Base-by-base conservation (phyloP, 768 basidiomycete species). In the Coprinopsis marcescibilis region DNA sequence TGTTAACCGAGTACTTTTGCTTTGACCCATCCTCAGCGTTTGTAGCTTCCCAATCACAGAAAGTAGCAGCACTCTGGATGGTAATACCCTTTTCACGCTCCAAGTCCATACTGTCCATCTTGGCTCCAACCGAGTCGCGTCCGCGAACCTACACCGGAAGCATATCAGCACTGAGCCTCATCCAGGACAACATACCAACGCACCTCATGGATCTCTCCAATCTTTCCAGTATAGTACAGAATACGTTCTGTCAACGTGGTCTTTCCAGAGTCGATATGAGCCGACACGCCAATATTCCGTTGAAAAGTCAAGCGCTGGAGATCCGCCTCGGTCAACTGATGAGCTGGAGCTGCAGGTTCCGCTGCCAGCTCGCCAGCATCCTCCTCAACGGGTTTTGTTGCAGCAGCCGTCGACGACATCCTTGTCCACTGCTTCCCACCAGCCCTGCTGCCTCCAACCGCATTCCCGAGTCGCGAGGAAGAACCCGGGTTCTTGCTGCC, bases 91-190 rank as follows among this genome's bases (percentile, higher is more conserved):
- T 98, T 67, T 98, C 96, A 38, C 95, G 76, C 64, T 99, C 96
- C 3, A 99, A 73, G 52, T 99, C 96, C 96, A 99, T 99, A 56
- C 86, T 90, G 65, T 99, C 96, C 96, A 99, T 99, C 73, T 99
- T 99, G 6, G 96, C 96, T 43, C 96, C 96, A 15, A 98, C 93
- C 23, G 85, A 83, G 64, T 99, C 96, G 45, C 88, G 78, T 35
- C 96, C 96, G 50, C 96, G 77, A 51, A 95, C 90, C 88, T 90
- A 57, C 11, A 49, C 32, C 24, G 27, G 23, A 50, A n/a, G 48
- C 48, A 51, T 40, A 50, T 47, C 51, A 44, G 26, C 48, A 48
- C 35, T 34, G 17, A 26, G 45, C 12, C 11, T 2, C 12, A 8
- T 23, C 13, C 20, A 23, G 20, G 26, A 26, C 37, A 40, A 2